Conservation (phyloP, 192 early-diverging fungal species). For the Coemansia sp. region DNA sequence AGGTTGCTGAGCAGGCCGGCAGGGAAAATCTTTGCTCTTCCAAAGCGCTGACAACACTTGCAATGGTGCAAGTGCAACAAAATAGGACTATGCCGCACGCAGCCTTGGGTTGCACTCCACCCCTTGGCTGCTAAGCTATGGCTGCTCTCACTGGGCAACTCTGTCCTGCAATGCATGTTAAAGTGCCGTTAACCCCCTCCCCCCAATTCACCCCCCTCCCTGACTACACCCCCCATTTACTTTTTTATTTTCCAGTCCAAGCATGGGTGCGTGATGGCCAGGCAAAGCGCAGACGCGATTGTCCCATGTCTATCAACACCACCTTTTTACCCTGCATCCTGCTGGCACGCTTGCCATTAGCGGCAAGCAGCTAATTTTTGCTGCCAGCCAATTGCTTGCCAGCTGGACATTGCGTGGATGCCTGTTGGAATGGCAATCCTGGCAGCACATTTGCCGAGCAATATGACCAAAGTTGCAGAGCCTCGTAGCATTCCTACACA, state of each 20-base stretch:
- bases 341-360: conserved; percentile 10
- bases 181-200: conserved; percentile 8
- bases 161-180: conserved; percentile 22
- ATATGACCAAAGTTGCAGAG: background rate
- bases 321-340: conserved; percentile 9
- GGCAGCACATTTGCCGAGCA: background rate
- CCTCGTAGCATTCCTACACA: too few relatives aligned
- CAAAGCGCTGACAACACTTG: background rate
- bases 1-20: conserved; percentile 3
- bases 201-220: conserved; percentile 8
- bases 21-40: conserved; percentile 8
- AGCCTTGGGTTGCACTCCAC: conserved; percentile 19
- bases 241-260: conserved; percentile 8
- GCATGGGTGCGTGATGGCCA: conserved; percentile 12
- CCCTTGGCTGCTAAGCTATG: conserved; percentile 8
- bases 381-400: conserved; percentile 6
- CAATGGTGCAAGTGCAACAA: conserved; percentile 7
- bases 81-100: conserved; percentile 11
- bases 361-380: background rate
- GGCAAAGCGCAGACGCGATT: conserved; percentile 13
- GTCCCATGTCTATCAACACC: conserved; percentile 1
- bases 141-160: conserved; percentile 16
- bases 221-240: conserved; percentile 11
- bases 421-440: conserved; percentile 1
- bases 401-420: conserved; percentile 7